Percentiles rank a stretch among this genome's conserved stretches.
Evolutionary conservation across 768 basidiomycete genomes (phyloP).

Genomic region (Neoboletus subvelutipes): DNA sequence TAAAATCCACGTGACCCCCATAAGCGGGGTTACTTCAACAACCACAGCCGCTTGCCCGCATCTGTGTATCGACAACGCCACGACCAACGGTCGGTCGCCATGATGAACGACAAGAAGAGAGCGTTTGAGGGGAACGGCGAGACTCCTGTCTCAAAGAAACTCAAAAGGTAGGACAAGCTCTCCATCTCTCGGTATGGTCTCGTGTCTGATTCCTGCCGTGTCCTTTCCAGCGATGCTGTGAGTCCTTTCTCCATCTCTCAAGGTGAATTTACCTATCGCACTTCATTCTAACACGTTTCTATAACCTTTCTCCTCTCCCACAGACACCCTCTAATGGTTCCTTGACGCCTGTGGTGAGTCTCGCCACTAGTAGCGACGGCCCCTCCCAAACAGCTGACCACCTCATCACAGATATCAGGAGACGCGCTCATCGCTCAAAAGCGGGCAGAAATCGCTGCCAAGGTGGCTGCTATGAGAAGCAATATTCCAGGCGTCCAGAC

Average conservation of each 20-base stretch:
- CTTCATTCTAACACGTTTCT: slow-evolving; percentile 59
- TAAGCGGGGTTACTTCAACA: slow-evolving; percentile 13
- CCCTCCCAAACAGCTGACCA: background rate
- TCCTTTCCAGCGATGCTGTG: slow-evolving; percentile 59
- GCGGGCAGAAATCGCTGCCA: slow-evolving; percentile 81
- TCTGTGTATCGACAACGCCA: slow-evolving; percentile 4
- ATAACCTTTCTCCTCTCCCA: slow-evolving; percentile 54
- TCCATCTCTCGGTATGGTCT: slow-evolving; percentile 17
- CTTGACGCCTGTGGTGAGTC: slow-evolving; percentile 45
- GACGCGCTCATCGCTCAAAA: slow-evolving; percentile 79
- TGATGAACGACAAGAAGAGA: slow-evolving; percentile 70
- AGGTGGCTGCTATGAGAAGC: slow-evolving; percentile 73
- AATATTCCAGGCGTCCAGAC: slow-evolving; percentile 32
- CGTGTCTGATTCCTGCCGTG: slow-evolving; percentile 12
- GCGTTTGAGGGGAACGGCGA: slow-evolving; percentile 56
- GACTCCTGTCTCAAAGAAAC: slow-evolving; percentile 50
- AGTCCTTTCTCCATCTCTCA: slow-evolving; percentile 47
- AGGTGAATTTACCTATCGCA: slow-evolving; percentile 70
- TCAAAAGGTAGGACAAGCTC: slow-evolving; percentile 53
- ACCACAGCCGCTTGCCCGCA: background rate
- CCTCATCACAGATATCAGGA: slow-evolving; percentile 40
- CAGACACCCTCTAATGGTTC: slow-evolving; percentile 55
- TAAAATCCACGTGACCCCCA: slow-evolving; percentile 19
- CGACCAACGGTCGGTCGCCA: slow-evolving; percentile 10
- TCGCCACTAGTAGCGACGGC: background rate